A percentile compares a stretch with the other conserved stretches of the same genome.
These are phyloP conservation scores for Tuber aestivum DNA, from an alignment of 495 filamentous ascomycete genomes.

Conservation along the genomic window DNA sequence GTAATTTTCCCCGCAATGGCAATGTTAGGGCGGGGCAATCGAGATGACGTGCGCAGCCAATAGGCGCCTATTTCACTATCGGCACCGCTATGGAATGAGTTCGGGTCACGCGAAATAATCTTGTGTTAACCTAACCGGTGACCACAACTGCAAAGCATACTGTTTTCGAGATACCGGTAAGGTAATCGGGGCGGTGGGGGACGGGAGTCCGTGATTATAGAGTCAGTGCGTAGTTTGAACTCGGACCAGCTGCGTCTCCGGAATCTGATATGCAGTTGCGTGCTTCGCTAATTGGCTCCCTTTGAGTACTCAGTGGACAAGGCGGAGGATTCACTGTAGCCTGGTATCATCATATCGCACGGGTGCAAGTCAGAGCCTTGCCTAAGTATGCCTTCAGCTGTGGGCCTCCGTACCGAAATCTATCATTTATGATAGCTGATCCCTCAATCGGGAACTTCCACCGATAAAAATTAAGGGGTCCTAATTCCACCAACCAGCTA, in stretches of 20 bases:
- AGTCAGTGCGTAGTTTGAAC: neutral
- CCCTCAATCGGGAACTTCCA: neutral
- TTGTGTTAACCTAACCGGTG: neutral
- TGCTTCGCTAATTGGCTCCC: neutral
- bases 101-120: neutral
- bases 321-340: neutral
- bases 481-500: neutral
- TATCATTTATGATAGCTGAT: neutral
- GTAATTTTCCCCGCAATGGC: neutral
- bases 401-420: neutral
- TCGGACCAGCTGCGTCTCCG: neutral
- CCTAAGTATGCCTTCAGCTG: neutral
- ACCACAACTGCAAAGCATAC: neutral
- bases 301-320: neutral
- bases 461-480: neutral
- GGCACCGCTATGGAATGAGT: neutral
- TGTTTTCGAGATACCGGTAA: neutral
- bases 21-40: neutral
- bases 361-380: neutral
- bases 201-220: neutral
- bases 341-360: neutral
- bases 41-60: neutral
- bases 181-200: neutral
- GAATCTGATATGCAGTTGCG: neutral
- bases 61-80: neutral